phyloP scores from a whole-genome alignment of 345 rosid species.

The Camelina hispida region DNA sequence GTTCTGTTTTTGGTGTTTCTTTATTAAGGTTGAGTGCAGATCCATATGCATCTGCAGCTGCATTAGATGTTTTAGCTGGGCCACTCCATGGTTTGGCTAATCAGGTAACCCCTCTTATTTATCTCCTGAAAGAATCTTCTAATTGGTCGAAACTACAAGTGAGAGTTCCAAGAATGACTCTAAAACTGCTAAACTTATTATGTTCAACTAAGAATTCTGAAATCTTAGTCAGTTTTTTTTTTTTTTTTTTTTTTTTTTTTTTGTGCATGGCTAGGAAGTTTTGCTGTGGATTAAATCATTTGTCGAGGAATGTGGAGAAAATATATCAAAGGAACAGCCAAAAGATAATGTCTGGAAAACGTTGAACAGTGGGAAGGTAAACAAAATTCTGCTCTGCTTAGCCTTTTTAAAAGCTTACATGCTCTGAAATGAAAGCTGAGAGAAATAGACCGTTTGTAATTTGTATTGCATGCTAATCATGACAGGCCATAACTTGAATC shows the following conservation, averaged over 20 bases:
- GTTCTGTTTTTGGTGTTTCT: conserved; percentile 11
- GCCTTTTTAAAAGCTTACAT: conserved; percentile 3
- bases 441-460: background rate
- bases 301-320: conserved; percentile 88
- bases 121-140: background rate
- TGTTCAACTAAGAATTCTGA: background rate
- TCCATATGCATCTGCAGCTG: too few species aligned
- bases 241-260: too few species aligned
- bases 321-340: conserved; percentile 69
- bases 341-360: conserved; percentile 94
- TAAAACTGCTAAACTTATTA: background rate
- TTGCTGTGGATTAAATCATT: conserved; percentile 91
- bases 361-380: conserved; percentile 88
- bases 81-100: conserved; percentile 99
- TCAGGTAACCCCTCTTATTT: conserved; percentile 61
- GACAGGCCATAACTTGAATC: background rate
- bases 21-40: conserved; percentile 71
- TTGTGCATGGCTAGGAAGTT: conserved; percentile 67
- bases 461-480: background rate
- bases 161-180: background rate
- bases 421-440: background rate
- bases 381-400: background rate
- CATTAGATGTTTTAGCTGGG: too few species aligned
- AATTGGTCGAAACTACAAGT: background rate
- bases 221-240: background rate